Conservation (phyloP, 768 basidiomycete genomes). For the Erythrobasidium yunnanense region DNA sequence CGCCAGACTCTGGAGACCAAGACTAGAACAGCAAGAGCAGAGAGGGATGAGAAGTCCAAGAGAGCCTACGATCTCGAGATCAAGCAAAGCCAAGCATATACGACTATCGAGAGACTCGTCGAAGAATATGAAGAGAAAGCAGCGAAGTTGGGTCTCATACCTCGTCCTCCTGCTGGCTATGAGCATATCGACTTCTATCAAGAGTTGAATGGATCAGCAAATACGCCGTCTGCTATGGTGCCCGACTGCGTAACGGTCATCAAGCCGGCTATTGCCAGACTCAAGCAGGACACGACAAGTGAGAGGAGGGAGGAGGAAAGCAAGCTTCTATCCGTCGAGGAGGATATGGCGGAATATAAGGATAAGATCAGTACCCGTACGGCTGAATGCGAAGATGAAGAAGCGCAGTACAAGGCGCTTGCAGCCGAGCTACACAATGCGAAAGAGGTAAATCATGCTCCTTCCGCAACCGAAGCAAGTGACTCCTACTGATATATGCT, state of each 20-base stretch:
- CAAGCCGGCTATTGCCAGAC: slow-evolving; percentile 51
- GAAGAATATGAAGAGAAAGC: slow-evolving; percentile 67
- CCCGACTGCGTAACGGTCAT: slow-evolving; percentile 60
- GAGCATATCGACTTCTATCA: slow-evolving; percentile 64
- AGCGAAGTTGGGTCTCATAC: slow-evolving; percentile 63
- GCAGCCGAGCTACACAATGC: slow-evolving; percentile 71
- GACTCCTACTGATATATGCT: too few species aligned
- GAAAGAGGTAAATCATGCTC: slow-evolving; percentile 54
- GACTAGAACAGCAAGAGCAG: slow-evolving; percentile 50
- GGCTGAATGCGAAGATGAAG: slow-evolving; percentile 66
- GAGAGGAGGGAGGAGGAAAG: slow-evolving; percentile 22
- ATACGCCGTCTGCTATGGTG: slow-evolving; percentile 60
- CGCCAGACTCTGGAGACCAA: slow-evolving; percentile 52
- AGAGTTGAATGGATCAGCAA: slow-evolving; percentile 65
- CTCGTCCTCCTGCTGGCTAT: slow-evolving; percentile 60
- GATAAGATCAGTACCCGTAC: slow-evolving; percentile 69
- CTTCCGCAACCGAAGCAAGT: background rate
- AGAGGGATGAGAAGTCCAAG: slow-evolving; percentile 15
- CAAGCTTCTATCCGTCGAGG: slow-evolving; percentile 45
- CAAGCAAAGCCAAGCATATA: slow-evolving; percentile 62
- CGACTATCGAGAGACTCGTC: slow-evolving; percentile 69
- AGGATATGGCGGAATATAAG: slow-evolving; percentile 66
- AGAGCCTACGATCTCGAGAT: slow-evolving; percentile 54
- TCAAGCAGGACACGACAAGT: slow-evolving; percentile 21
- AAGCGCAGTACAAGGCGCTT: slow-evolving; percentile 62